Conservation (phyloP, 805 yeast species). For the Lachancea kluyveri region DNA sequence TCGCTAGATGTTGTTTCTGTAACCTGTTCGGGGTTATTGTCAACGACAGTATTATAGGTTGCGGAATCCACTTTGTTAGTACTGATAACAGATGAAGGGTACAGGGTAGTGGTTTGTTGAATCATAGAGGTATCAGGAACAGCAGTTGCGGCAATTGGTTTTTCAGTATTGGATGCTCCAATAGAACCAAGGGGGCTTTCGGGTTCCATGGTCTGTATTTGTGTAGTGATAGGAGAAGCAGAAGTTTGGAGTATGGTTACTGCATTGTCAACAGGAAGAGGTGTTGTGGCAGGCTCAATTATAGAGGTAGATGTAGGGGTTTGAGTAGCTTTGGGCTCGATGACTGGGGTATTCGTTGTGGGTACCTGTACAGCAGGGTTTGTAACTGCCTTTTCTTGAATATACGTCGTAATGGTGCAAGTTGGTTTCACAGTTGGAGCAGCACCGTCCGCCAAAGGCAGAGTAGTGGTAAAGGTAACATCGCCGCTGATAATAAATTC, state of each 20-base stretch:
- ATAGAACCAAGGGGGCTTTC: no score
- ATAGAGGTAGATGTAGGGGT: slow-evolving; percentile 10
- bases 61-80: no score
- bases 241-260: no score
- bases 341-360: neutral
- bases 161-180: no score
- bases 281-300: slow-evolving; percentile 9
- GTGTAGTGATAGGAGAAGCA: no score
- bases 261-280: slow-evolving; percentile 5
- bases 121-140: slow-evolving; percentile 1
- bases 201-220: no score
- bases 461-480: slow-evolving; percentile 34
- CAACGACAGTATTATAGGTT: no score
- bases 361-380: neutral
- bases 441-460: slow-evolving; percentile 29
- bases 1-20: no score
- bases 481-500: slow-evolving; percentile 34
- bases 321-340: slow-evolving; percentile 9
- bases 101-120: no score
- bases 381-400: slow-evolving; percentile 9
- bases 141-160: slow-evolving; percentile 1
- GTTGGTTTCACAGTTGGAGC: slow-evolving; percentile 31
- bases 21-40: no score
- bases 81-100: no score
- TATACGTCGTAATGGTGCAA: slow-evolving; percentile 27